A percentile compares a stretch with the other conserved stretches of the same genome.
These are phyloP conservation scores for Taiozyma sp. DNA, from an alignment of 1,139 yeast genomes.

Conservation along the genomic window DNA sequence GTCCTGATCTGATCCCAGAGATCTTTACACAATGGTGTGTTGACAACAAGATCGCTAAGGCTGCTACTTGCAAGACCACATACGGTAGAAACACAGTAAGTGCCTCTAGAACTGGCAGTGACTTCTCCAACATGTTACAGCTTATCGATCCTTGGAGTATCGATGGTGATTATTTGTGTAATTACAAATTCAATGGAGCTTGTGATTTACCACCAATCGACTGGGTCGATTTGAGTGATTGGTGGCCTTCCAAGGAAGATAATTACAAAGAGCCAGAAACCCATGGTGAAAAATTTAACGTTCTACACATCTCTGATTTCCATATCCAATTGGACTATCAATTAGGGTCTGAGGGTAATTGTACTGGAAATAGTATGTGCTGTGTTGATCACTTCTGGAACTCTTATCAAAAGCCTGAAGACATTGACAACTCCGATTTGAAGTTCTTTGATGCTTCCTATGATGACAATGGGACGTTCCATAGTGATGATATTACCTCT, in stretches of 20 bases:
- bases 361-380: slow-evolving; percentile 38
- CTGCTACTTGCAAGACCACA: slow-evolving; percentile 27
- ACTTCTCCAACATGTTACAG: slow-evolving; percentile 42
- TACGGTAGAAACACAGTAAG: slow-evolving; percentile 33
- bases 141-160: slow-evolving; percentile 42
- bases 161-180: slow-evolving; percentile 53
- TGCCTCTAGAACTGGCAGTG: slow-evolving; percentile 34
- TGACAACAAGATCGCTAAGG: slow-evolving; percentile 19
- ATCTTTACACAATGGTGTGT: slow-evolving; percentile 41
- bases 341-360: slow-evolving; percentile 60
- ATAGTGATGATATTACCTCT: slow-evolving; percentile 32
- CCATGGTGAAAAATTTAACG: slow-evolving; percentile 45
- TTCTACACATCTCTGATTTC: slow-evolving; percentile 63
- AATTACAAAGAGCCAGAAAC: slow-evolving; percentile 29
- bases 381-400: slow-evolving; percentile 28
- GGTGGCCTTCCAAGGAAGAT: slow-evolving; percentile 40
- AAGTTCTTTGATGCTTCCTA: slow-evolving; percentile 35
- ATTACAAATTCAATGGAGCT: slow-evolving; percentile 41
- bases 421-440: slow-evolving; percentile 25
- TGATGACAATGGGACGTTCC: slow-evolving; percentile 33
- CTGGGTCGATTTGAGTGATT: slow-evolving; percentile 32
- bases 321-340: slow-evolving; percentile 56
- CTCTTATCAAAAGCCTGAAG: slow-evolving; percentile 7
- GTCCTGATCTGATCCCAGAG: slow-evolving; percentile 39
- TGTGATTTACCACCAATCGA: slow-evolving; percentile 45